Conservation (phyloP, 2,329 filamentous ascomycete species). For the Alternaria angustiovoidea region DNA sequence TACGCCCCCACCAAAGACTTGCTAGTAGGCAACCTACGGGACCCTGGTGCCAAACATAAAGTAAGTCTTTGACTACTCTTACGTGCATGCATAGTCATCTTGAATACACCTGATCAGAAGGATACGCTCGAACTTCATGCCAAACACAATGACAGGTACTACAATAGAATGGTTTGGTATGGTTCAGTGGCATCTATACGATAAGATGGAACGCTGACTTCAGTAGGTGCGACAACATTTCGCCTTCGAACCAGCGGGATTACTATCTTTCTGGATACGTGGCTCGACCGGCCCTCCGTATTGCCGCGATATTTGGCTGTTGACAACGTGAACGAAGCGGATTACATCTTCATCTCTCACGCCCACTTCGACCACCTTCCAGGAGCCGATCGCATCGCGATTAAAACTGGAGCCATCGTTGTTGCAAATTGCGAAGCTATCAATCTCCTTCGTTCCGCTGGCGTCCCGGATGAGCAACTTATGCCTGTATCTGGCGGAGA, state of each 20-base stretch:
- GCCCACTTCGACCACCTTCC: constrained; percentile 18
- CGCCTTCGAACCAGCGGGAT: constrained; percentile 1
- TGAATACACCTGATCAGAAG: not conserved
- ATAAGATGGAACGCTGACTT: not conserved
- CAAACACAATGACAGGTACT: not conserved
- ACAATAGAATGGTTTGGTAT: constrained; percentile 1
- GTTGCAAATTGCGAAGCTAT: constrained; percentile 14
- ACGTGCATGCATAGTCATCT: not conserved
- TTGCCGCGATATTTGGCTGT: constrained; percentile 3
- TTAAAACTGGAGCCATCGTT: constrained; percentile 11
- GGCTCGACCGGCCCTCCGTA: constrained; percentile 9
- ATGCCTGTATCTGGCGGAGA: constrained; percentile 11
- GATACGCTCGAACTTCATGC: not conserved
- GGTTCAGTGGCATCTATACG: not conserved
- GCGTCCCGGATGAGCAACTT: constrained; percentile 10
- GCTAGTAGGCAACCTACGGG: not conserved
- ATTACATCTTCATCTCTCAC: constrained; percentile 18
- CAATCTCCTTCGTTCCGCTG: constrained; percentile 3
- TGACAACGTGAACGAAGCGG: constrained; percentile 8
- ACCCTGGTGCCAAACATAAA: not conserved
- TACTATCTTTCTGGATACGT: constrained; percentile 15
- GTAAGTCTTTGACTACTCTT: not conserved
- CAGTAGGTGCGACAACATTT: constrained; percentile 9
- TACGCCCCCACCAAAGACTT: not conserved
- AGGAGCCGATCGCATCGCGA: constrained; percentile 14